Evolutionary conservation across 495 filamentous ascomycete species (phyloP).

Genomic region (Thozetella sp.): DNA sequence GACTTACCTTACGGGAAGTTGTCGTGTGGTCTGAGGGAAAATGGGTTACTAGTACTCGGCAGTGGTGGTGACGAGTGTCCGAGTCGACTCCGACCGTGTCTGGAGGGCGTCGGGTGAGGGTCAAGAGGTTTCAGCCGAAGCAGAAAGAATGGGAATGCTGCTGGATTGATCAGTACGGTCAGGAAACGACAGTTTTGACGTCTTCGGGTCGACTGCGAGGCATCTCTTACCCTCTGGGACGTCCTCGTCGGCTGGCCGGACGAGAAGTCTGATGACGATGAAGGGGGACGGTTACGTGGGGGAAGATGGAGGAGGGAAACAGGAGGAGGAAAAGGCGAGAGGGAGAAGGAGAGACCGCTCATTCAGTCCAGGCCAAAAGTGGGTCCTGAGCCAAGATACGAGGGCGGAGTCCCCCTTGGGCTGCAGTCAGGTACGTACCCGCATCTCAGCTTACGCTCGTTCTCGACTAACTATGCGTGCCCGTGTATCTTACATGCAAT

Average conservation of each 20-base stretch:
- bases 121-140: neutral
- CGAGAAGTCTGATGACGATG: neutral
- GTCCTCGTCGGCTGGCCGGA: neutral
- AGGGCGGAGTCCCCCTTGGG: conserved; percentile 3
- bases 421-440: neutral
- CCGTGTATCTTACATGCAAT: neutral
- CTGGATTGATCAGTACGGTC: neutral
- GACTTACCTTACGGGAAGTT: too few species aligned
- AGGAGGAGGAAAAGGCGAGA: neutral
- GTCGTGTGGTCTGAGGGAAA: too few species aligned
- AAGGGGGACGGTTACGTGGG: neutral
- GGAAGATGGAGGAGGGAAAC: conserved; percentile 1
- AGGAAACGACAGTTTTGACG: neutral
- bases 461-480: neutral
- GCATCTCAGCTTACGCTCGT: neutral
- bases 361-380: neutral
- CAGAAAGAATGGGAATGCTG: neutral
- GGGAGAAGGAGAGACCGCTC: neutral
- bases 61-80: too few species aligned
- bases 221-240: neutral
- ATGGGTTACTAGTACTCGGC: too few species aligned
- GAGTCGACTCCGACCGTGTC: neutral
- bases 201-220: neutral
- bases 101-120: neutral
- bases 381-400: neutral